These are phyloP conservation scores for Mucor irregularis DNA, from an alignment of 371 early-diverging fungal species.

Conservation along the genomic window DNA sequence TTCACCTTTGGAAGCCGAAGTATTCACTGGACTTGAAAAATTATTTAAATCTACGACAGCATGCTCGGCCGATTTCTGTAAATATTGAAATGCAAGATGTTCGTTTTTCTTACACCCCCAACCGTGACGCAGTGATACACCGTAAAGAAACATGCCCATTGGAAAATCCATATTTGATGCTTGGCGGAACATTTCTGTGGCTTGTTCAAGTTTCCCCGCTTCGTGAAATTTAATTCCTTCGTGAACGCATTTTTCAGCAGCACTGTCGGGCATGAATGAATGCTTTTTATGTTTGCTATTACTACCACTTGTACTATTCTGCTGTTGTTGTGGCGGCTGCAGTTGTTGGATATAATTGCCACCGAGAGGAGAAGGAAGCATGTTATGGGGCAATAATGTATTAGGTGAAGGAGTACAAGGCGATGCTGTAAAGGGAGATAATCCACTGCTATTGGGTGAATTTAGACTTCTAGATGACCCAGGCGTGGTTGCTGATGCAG, in stretches of 20 bases:
- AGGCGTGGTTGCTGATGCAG: constrained; percentile 11
- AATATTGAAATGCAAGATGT: constrained; percentile 64
- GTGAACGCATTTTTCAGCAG: constrained; percentile 35
- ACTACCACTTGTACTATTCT: too few relatives aligned
- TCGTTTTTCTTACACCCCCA: constrained; percentile 77
- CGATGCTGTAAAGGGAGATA: constrained; percentile 16
- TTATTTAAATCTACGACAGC: constrained; percentile 57
- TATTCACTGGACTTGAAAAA: constrained; percentile 20
- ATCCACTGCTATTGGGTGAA: constrained; percentile 6
- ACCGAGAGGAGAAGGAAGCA: constrained; percentile 7
- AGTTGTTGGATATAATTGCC: neutral
- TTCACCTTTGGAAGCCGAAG: constrained; percentile 54
- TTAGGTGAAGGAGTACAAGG: constrained; percentile 19
- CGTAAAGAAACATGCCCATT: constrained; percentile 80
- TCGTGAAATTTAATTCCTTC: constrained; percentile 71
- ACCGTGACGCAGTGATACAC: constrained; percentile 84
- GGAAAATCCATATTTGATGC: constrained; percentile 67
- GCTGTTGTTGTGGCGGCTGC: too few relatives aligned
- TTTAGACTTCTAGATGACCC: constrained; percentile 15
- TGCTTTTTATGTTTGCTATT: too few relatives aligned
- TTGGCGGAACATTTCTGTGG: constrained; percentile 70
- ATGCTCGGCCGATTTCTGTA: constrained; percentile 78
- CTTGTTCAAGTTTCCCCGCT: constrained; percentile 62
- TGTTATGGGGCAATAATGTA: neutral
- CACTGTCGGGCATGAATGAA: constrained; percentile 8